A percentile compares a stretch with the other conserved stretches of the same genome.
These are phyloP conservation scores for Boletus patriciae DNA, from an alignment of 768 basidiomycete species.

Conservation along the genomic window DNA sequence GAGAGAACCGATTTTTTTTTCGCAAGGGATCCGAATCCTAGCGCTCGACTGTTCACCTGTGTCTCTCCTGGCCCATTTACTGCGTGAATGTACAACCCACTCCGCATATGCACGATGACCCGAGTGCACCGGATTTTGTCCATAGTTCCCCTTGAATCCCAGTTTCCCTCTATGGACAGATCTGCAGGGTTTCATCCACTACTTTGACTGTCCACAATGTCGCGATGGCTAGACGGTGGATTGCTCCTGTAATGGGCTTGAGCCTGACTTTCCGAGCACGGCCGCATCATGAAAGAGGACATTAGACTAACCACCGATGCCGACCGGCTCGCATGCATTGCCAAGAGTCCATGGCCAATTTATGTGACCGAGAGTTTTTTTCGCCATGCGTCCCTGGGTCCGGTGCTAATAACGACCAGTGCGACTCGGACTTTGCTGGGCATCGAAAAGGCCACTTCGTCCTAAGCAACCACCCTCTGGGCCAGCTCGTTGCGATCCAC, in stretches of 20 bases:
- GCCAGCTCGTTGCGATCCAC: background rate
- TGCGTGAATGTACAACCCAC: conserved; percentile 4
- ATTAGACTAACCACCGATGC: conserved; percentile 15
- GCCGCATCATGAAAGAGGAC: background rate
- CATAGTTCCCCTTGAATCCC: background rate
- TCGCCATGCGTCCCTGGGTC: conserved; percentile 17
- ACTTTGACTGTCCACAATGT: background rate
- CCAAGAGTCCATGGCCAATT: background rate
- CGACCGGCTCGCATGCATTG: conserved; percentile 19
- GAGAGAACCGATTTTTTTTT: background rate
- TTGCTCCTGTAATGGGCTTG: background rate
- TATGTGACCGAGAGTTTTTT: conserved; percentile 23
- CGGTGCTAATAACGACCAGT: background rate
- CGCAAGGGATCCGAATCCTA: background rate
- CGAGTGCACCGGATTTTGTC: background rate
- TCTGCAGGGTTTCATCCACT: background rate
- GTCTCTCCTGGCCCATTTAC: conserved; percentile 10
- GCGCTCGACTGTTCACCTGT: background rate
- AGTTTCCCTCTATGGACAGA: background rate
- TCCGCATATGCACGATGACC: background rate
- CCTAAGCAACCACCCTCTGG: background rate
- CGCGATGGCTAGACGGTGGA: background rate
- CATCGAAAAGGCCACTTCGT: background rate
- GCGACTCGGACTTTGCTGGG: background rate
- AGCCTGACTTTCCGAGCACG: background rate